Evolutionary conservation across 129 eudicot species (phyloP), one percentile per base, ranked within the genome.

Genomic region (Erigeron canadensis): DNA sequence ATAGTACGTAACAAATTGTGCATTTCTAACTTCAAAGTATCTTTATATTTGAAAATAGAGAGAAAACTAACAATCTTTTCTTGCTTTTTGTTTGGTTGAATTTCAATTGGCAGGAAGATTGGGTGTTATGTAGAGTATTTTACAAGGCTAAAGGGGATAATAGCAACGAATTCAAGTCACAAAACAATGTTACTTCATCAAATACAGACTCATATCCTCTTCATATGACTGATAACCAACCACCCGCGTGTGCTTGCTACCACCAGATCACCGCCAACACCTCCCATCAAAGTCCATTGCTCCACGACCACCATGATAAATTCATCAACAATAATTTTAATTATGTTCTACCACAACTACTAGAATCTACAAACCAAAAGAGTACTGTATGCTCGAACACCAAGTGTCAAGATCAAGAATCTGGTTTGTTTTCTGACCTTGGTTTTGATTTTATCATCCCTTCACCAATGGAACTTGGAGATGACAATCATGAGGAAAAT

Each of bases 51-150:
- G 44, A 45, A 2, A 46, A 61, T n/a, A n/a, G n/a, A 19, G 13
- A 61, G 8, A 61, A 37, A 18, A 38, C 64, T 69, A 72, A 77
- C 50, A 62, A 48, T 50, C 40, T 9, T 69, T 69, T 40, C 22
- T 28, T 62, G 42, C 73, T 66, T 60, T 46, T 40, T 37, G 47
- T 59, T 53, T 77, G 37, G 54, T 28, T 78, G 2, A 63, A 16
- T 63, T 23, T 37, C 11, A 34, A n/a, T 66, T 62, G 62, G 73
- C 98, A 93, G 98, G 98, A 89, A 85, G 96, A 93, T 46, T 93
- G 98, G 97, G 97, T 91, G 46, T 57, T 91, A 61, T 91, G 97
- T 75, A 84, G 97, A 86, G 97, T 91, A 45, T 88, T 91, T 69
- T 77, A 86, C 91, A 92, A 88, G 80, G 77, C 83, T 48, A 91